Evolutionary conservation across 2,329 filamentous ascomycete genomes (phyloP), one percentile per base, ranked within the genome.

Genomic region (Colletotrichum horii): DNA sequence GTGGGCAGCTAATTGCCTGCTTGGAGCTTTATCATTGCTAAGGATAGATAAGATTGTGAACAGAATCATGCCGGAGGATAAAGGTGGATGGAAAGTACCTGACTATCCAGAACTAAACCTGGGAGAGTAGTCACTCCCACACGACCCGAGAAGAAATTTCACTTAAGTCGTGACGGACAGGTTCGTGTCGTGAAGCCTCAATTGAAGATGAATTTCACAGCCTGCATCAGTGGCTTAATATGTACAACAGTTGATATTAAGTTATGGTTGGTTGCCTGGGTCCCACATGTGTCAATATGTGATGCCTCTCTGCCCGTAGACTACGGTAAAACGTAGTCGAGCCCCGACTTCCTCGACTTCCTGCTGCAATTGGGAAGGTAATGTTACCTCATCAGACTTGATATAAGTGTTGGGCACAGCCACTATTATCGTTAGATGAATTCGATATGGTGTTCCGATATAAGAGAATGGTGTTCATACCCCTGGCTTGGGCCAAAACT

Each of bases 1-100:
- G 15, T 24, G 80, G 43, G 78, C 28, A 14, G 38, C 26, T 19
- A 66, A 78, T 8, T 36, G 56, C 11, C n/a, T 60, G 34, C 38
- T 70, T 12, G 58, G 61, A 32, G 34, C 66, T 56, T 11, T 26
- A 24, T 52, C 58, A 12, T 19, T 28, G 4, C 16, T 68, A 19
- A 64, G 36, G 26, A 16, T 68, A 8, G 30, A 68, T 8, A 9
- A 34, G 26, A 22, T 68, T 12, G 0, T 68, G 28, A 68, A 68
- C 14, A 56, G 30, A 30, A 3, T 68, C 8, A 58, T 58, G 48
- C 48, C 66, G 12, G 66, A 68, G 26, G 48, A 68, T 11, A 56
- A 26, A 30, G 66, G 66, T 6, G 66, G 48, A 58, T 68, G 66
- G 66, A 34, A n/a, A 56, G 26, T 68, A 7, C 66, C 66, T 15